Evolutionary conservation across 108 stramenopile genomes (phyloP).

Genomic region (Nannochloropsis gaditana): DNA sequence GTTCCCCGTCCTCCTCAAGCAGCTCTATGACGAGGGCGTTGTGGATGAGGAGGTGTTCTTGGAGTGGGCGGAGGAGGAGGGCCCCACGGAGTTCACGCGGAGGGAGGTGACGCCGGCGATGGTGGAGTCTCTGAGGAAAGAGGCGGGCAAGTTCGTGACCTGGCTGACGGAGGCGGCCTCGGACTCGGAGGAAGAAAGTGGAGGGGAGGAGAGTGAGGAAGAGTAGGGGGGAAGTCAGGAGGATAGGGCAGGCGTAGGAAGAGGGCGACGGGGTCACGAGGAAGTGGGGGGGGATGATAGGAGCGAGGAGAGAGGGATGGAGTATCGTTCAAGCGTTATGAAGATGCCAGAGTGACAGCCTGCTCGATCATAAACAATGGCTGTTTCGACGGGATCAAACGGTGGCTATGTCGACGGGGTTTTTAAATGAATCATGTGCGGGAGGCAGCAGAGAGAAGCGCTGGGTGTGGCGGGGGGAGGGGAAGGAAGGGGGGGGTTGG

Average conservation of each 20-base stretch:
- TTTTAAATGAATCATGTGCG: too few species aligned
- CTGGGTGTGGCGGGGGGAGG: too few species aligned
- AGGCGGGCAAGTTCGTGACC: conserved; percentile 51
- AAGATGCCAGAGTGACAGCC: too few species aligned
- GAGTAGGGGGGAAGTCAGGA: conserved; percentile 29
- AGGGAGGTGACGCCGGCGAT: conserved; percentile 37
- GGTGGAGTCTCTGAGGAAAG: conserved; percentile 36
- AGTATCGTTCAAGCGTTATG: background rate
- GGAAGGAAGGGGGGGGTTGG: too few species aligned
- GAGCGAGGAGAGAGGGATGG: background rate
- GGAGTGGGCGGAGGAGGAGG: conserved; percentile 54
- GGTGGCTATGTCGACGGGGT: too few species aligned
- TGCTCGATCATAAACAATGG: too few species aligned
- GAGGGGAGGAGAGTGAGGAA: conserved; percentile 30
- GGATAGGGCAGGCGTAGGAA: background rate
- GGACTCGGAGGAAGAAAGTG: conserved; percentile 36
- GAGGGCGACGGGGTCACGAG: background rate
- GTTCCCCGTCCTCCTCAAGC: conserved; percentile 53
- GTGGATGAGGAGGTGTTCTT: conserved; percentile 56
- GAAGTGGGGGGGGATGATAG: background rate
- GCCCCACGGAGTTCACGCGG: conserved; percentile 43
- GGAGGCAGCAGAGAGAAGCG: too few species aligned
- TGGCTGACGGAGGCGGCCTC: conserved; percentile 55
- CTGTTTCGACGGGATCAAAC: too few species aligned
- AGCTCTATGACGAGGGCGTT: conserved; percentile 49